Evolutionary conservation across 768 basidiomycete genomes (phyloP), one percentile per base, ranked within the genome.

Genomic region (Harrya chromipes): DNA sequence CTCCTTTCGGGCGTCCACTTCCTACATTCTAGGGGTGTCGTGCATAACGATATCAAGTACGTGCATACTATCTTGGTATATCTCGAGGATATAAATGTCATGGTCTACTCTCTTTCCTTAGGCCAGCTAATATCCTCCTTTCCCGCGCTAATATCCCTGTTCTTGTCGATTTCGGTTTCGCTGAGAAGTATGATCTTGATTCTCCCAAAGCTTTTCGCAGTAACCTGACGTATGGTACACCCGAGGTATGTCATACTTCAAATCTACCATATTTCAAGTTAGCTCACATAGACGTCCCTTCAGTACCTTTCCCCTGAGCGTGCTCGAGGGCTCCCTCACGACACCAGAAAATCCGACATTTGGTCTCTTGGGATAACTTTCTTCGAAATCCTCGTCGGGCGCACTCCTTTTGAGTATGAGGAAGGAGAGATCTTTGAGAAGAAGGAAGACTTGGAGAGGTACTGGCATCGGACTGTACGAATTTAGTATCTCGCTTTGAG

Each of bases 141-240:
- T 88, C 89, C 1, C 69, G 72, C 47, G 77, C 84, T 55, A 85
- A 85, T 59, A 72, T 93, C 1, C 91, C 93, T 1, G 87, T 97
- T 4, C 80, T 98, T 4, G 87, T 97, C 33, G 97, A 98, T 68
- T 99, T 97, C 61, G 95, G 97, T 1, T 99, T 98, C 59, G 92
- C 95, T 2, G 90, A 95, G 61, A 82, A 82, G 56, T 94, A 94
- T 63, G 85, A 90, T 55, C 60, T 78, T 37, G 66, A 71, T 1
- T 80, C 83, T 0, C 65, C 73, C 16, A 81, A 80, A 17, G 84
- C 87, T 1, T 92, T 93, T 72, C 82, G 84, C 55, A 89, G 87
- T 58, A 88, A 88, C 59, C 76, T 91, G 40, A 81, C 89, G 1
- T 90, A 90, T 62, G 95, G 94, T 6, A 98, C 94, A 4, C 93